phyloP scores from a whole-genome alignment of 2,329 filamentous ascomycete genomes.

The Aspergillus novoparasiticus region DNA sequence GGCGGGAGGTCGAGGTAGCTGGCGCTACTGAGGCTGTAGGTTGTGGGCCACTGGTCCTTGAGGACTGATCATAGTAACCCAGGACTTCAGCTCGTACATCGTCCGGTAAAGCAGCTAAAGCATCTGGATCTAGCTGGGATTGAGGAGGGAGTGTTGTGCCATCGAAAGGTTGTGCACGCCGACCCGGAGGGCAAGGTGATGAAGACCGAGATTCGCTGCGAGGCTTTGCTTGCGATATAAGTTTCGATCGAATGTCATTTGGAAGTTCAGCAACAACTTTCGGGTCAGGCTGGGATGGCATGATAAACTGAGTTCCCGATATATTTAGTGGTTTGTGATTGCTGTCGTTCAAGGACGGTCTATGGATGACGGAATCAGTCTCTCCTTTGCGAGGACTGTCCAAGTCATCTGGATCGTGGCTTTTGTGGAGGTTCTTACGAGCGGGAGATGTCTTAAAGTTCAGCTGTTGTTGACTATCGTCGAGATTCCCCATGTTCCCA shows the following conservation, averaged over 20 bases:
- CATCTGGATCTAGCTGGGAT: constrained; percentile 81
- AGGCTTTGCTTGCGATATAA: constrained; percentile 61
- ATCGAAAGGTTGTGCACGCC: constrained; percentile 20
- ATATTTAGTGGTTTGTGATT: constrained; percentile 71
- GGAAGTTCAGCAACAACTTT: constrained; percentile 82
- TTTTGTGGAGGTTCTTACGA: constrained; percentile 25
- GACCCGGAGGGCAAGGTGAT: constrained; percentile 40
- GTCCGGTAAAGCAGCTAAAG: constrained; percentile 78
- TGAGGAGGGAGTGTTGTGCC: constrained; percentile 57
- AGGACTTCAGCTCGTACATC: constrained; percentile 85
- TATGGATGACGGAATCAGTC: constrained; percentile 31
- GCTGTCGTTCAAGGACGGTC: constrained; percentile 37
- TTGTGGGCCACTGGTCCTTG: constrained; percentile 29
- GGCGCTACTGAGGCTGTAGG: constrained; percentile 46
- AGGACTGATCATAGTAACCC: constrained; percentile 62
- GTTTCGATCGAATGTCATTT: constrained; percentile 74
- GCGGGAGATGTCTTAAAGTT: constrained; percentile 62
- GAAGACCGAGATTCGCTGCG: constrained; percentile 23
- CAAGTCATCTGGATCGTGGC: constrained; percentile 53
- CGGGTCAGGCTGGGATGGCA: constrained; percentile 79
- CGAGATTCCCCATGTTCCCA: constrained; percentile 52
- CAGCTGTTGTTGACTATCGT: constrained; percentile 78
- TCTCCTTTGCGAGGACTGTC: constrained; percentile 45
- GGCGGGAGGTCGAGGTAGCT: constrained; percentile 55
- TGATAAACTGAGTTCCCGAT: constrained; percentile 85